Base-by-base conservation (phyloP, 305 asterid genomes). In the Stenogyne calaminthoides region DNA sequence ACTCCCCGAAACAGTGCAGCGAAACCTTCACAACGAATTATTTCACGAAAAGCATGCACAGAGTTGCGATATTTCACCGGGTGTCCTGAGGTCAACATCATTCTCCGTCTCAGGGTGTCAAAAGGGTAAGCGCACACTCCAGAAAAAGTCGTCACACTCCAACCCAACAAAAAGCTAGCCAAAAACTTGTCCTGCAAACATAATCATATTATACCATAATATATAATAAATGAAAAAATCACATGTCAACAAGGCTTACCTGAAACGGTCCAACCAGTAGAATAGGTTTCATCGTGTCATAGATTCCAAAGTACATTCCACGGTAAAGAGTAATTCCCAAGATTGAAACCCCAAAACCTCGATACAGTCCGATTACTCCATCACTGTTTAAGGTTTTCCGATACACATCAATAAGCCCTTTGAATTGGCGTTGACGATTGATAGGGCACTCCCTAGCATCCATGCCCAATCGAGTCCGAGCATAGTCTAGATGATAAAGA, bases 1-100 rank as follows among this genome's bases (percentile, higher is more conserved):
- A 88, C 97, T 77, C 99, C 99, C 79, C 96, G 84, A 64, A 77
- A 93, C 19, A 91, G 87, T 8, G 91, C 91, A 10, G 75, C 2
- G 77, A 81, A 81, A 29, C 98, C 98, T 82, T 93, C 97, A 2
- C 40, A 62, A 8, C 80, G 84, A 67, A 85, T 67, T 72, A 93
- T 91, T 81, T 88, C 91, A 29, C 40, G 79, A 64, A 88, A 87
- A 16, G 96, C 93, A 74, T 86, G 94, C 74, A 69, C 56, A 34
- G 92, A 73, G 54, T 69, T 87, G 54, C 80, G 71, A 76, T 90
- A 92, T 84, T 90, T 88, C 55, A 79, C 64, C 25, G 89, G 72
- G 66, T 94, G 98, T 55, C 98, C 97, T 67, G 97, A 91, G 2
- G 98, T 94, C 74, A 94, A 78, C 99, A 94, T 94, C 97, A 94